These are phyloP conservation scores for Fusarium odoratissimum DNA, from an alignment of 2,329 filamentous ascomycete species.

Conservation along the genomic window DNA sequence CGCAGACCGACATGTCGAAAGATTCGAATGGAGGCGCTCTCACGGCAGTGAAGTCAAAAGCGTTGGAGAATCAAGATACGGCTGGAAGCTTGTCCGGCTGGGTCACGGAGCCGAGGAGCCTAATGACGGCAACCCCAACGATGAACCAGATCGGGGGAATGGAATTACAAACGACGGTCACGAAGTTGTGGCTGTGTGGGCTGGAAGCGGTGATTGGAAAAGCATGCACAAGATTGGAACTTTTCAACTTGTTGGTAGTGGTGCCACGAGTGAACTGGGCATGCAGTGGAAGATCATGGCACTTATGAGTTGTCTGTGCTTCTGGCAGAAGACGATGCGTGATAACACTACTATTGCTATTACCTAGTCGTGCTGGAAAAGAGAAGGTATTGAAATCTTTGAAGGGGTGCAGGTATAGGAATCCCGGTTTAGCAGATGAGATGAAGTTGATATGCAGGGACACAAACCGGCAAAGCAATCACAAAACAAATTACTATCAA, in stretches of 20 bases:
- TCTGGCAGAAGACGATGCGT: conserved; percentile 18
- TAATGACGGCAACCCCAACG: neutral
- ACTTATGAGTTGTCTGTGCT: conserved; percentile 32
- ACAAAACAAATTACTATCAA: neutral
- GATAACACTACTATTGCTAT: neutral
- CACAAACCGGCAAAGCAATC: neutral
- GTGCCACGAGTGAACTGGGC: conserved; percentile 28
- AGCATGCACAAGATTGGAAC: conserved; percentile 21
- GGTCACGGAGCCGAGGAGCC: neutral
- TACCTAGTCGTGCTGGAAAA: neutral
- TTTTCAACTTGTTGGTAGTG: conserved; percentile 34
- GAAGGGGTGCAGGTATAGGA: neutral
- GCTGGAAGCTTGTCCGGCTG: conserved; percentile 35
- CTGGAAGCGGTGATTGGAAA: conserved; percentile 10
- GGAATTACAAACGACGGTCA: conserved; percentile 31
- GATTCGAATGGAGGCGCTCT: conserved; percentile 23
- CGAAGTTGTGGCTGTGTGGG: conserved; percentile 35
- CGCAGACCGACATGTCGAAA: neutral
- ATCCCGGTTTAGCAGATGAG: neutral
- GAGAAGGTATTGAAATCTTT: neutral
- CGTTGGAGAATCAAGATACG: conserved; percentile 11
- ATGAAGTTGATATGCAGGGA: neutral
- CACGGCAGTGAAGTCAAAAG: conserved; percentile 18
- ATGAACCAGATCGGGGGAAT: neutral
- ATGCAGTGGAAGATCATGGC: conserved; percentile 33